Evolutionary conservation across 495 filamentous ascomycete species (phyloP), one percentile per base, ranked within the genome.

Genomic region (Viridothelium virens): DNA sequence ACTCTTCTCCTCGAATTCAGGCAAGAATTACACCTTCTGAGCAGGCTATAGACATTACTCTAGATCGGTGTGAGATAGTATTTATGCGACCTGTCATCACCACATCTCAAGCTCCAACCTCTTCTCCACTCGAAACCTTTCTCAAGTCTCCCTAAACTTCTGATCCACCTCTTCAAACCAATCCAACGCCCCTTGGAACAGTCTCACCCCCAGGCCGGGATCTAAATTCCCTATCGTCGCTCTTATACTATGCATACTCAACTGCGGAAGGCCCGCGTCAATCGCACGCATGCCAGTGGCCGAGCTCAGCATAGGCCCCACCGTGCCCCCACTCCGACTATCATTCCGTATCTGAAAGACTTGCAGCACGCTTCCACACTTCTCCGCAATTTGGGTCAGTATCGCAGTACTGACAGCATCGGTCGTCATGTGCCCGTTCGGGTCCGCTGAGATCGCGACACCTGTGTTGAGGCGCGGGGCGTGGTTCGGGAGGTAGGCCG

Each of bases 261-360:
- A 79, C 76, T 98, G 94, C 33, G 91, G 87, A 66, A 97, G 88
- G 34, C 94, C 94, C 1, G 91, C 91, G 74, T 98, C 94, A 66
- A 94, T 87, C 1, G 91, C 87, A 56, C 91, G 80, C 74, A 95
- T 85, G 37, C 94, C 94, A 77, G 92, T 92, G 11, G 81, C 85
- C 14, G 84, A 80, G 67, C 86, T 90, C 50, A 96, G 81, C 88
- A 95, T 93, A 1, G 94, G 94, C 0, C 94, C 94, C n/a, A 97
- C 92, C 1, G 94, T 98, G 2, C 94, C 94, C 38, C 94, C 94
- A 69, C 84, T 88, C 39, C 94, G 81, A 7, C 80, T 85, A 74
- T 97, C 94, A 71, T 98, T 98, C 44, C 94, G 81, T 72, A 97
- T 96, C 80, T 96, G 92, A 81, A 97, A 97, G 12, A 92, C 79